Conservation (phyloP, 345 rosid genomes). For the Nasturtium officinale region DNA sequence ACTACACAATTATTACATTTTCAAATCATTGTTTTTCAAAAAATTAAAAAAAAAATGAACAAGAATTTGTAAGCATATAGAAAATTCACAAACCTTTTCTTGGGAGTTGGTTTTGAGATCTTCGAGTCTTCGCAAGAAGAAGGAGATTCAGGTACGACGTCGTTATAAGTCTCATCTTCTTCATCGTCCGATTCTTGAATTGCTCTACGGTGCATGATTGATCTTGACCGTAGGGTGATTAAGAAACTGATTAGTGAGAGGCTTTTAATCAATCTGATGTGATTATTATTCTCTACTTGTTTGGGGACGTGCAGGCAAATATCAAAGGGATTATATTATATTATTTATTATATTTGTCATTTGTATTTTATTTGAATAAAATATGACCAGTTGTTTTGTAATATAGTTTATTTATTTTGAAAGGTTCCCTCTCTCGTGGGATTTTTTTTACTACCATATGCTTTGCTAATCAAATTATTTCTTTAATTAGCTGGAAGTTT, state of each 20-base stretch:
- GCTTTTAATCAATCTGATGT: constrained; percentile 43
- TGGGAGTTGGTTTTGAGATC: constrained; percentile 51
- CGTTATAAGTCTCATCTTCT: constrained; percentile 44
- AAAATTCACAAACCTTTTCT: constrained; percentile 50
- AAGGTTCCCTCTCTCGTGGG: constrained; percentile 41
- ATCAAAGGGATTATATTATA: constrained; percentile 32
- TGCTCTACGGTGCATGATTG: constrained; percentile 40
- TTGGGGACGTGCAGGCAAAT: constrained; percentile 49
- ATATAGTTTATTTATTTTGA: constrained; percentile 29
- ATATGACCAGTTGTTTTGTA: constrained; percentile 43
- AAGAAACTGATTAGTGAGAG: constrained; percentile 45
- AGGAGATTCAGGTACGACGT: constrained; percentile 49
- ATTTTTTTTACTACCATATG: constrained; percentile 13
- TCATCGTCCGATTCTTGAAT: constrained; percentile 44
- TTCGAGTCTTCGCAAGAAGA: constrained; percentile 54
- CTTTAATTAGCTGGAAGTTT: constrained; percentile 45
- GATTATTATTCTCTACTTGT: constrained; percentile 41
- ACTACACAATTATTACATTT: constrained; percentile 40
- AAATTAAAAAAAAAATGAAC: background rate
- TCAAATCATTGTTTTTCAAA: background rate
- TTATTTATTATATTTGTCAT: constrained; percentile 26
- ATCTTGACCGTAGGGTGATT: constrained; percentile 16
- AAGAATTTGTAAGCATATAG: background rate
- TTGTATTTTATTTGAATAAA: constrained; percentile 25
- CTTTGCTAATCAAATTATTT: constrained; percentile 36